These are phyloP conservation scores for Penicillium freii DNA, from an alignment of 2,329 filamentous ascomycete genomes.

Conservation along the genomic window DNA sequence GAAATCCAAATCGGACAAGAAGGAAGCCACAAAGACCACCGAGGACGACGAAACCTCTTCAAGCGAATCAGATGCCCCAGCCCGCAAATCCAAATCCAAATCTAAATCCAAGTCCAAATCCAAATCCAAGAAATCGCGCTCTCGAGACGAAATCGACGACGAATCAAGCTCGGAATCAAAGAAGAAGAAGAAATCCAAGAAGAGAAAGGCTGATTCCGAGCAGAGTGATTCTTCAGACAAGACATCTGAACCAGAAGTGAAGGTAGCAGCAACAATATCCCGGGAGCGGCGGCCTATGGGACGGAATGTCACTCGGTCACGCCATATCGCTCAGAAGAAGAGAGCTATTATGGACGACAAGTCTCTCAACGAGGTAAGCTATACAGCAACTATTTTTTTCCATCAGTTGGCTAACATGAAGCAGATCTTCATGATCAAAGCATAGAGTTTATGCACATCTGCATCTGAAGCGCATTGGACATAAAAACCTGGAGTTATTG, in stretches of 20 bases:
- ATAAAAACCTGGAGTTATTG: slow-evolving; percentile 5
- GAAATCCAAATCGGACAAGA: slow-evolving; percentile 38
- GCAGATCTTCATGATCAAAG: slow-evolving; percentile 29
- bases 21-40: not conserved
- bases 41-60: slow-evolving; percentile 5
- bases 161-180: slow-evolving; percentile 25
- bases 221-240: slow-evolving; percentile 26
- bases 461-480: slow-evolving; percentile 12
- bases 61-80: slow-evolving; percentile 13
- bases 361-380: slow-evolving; percentile 77
- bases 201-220: slow-evolving; percentile 36
- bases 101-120: slow-evolving; percentile 20
- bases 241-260: not conserved
- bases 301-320: slow-evolving; percentile 71
- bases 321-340: slow-evolving; percentile 86
- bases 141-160: slow-evolving; percentile 19
- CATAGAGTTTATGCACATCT: slow-evolving; percentile 12
- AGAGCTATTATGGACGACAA: slow-evolving; percentile 76
- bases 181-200: slow-evolving; percentile 35
- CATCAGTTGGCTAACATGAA: slow-evolving; percentile 3
- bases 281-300: slow-evolving; percentile 51
- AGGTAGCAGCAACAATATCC: slow-evolving; percentile 46
- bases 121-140: slow-evolving; percentile 24
- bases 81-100: slow-evolving; percentile 16
- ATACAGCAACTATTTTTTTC: not conserved